Base-by-base conservation (phyloP, 371 early-diverging fungal genomes). In the Cokeromyces recurvatus region DNA sequence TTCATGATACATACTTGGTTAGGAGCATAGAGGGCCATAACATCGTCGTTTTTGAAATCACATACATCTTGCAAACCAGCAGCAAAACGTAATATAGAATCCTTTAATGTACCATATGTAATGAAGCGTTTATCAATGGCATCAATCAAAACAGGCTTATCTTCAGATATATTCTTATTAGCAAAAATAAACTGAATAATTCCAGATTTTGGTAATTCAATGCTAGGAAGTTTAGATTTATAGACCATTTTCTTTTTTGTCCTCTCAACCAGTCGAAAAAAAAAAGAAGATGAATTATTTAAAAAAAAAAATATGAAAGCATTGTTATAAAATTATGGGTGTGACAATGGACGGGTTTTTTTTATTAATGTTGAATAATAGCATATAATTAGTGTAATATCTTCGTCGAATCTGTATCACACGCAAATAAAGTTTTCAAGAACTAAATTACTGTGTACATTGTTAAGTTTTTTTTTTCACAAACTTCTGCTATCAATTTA, bases 11-110 rank as follows among this genome's bases (percentile, higher is more conserved):
- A 17, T 73, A 84, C 76, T 51, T 79, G 74, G 68, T 92, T 92
- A 27, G 85, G 85, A 15, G 87, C 63, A 41, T 78, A 84, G 3
- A 89, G 51, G 27, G 80, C 85, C 15, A 89, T 55, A 0, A 82
- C 81, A 48, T 90, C 87, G 46, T 86, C 83, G 32, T 59, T 69
- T 36, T 80, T 61, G 25, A 92, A 77, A 2, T 65, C 63, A 10
- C 36, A 55, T 4, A 49, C 32, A 48, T 86, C 77, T 59, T 75
- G 68, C 16, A 94, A 66, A 25, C 90, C 89, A 15, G 83, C 78
- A 21, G 87, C 89, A 64, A 93, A 85, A 17, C 68, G 59, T 32
- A 74, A 57, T 12, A 83, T 65, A 19, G 56, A 38, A 31, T 63
- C 49, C 34, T 77, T 73, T 15, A 91, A 51, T 40, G 88, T 78